Evolutionary conservation across 805 yeast species (phyloP).

Genomic region (Candida nemodendra): DNA sequence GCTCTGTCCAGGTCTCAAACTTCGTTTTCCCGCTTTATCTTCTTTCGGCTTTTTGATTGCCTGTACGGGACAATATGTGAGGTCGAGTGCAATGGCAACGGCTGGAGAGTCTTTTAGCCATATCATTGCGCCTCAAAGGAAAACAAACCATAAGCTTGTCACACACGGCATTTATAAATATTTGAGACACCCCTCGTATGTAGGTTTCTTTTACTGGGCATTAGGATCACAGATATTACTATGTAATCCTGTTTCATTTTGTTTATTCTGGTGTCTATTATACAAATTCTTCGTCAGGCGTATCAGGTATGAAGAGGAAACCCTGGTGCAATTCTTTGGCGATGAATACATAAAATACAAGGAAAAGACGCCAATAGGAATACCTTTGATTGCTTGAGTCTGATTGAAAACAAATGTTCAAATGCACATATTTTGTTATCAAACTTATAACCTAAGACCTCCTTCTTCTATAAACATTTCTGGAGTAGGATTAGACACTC

Average conservation of each 20-base stretch:
- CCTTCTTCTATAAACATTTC: too few relatives aligned
- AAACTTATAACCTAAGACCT: too few relatives aligned
- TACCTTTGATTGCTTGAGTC: constrained; percentile 74
- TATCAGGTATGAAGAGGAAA: constrained; percentile 68
- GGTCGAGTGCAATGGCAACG: constrained; percentile 82
- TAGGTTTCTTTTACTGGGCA: constrained; percentile 94
- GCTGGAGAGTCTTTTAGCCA: constrained; percentile 90
- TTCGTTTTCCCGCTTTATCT: constrained; percentile 13
- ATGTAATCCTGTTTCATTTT: constrained; percentile 59
- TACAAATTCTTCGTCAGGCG: constrained; percentile 69
- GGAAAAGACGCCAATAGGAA: constrained; percentile 48
- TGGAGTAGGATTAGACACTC: too few relatives aligned
- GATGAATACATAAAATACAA: constrained; percentile 57
- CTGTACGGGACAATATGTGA: constrained; percentile 59
- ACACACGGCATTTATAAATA: constrained; percentile 68
- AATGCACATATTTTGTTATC: too few relatives aligned
- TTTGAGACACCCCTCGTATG: constrained; percentile 85
- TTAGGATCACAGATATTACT: constrained; percentile 76
- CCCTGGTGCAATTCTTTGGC: constrained; percentile 68
- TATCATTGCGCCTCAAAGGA: constrained; percentile 54
- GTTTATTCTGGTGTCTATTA: constrained; percentile 55
- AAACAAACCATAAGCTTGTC: constrained; percentile 61
- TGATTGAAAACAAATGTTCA: too few relatives aligned
- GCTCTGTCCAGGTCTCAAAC: constrained; percentile 40
- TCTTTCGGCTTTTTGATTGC: constrained; percentile 48